Conservation (phyloP, 1,284 basidiomycete genomes). For the Pascua guehoae region DNA sequence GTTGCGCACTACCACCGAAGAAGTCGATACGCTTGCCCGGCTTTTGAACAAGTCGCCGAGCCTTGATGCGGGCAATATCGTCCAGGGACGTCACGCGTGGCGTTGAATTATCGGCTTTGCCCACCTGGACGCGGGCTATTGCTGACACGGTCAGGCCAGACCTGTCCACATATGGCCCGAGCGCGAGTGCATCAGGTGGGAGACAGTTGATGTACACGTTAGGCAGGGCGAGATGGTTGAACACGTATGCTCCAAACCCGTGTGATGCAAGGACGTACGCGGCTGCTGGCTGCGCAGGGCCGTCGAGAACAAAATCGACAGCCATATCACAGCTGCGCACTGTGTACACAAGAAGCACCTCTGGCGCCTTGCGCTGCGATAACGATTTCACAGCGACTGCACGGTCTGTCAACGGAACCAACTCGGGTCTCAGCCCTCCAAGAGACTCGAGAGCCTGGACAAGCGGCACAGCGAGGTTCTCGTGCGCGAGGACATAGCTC, state of each 20-base stretch:
- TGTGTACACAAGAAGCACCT: not conserved
- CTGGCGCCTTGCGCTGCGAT: no score
- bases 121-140: not conserved
- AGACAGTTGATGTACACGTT: slow-evolving; percentile 11
- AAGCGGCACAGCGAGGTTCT: no score
- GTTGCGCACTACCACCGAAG: no score
- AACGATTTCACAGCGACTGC: not conserved
- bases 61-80: no score
- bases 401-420: no score
- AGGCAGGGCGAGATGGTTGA: slow-evolving; percentile 5
- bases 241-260: slow-evolving; percentile 12
- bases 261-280: slow-evolving; percentile 12
- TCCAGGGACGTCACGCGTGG: no score
- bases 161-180: not conserved
- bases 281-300: slow-evolving; percentile 1
- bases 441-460: no score
- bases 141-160: not conserved
- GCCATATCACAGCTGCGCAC: slow-evolving; percentile 13
- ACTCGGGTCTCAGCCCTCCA: no score
- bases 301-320: slow-evolving; percentile 10
- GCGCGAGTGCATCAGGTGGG: not conserved
- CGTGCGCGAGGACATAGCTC: no score
- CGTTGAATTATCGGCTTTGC: no score
- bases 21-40: no score
- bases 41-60: no score